These are phyloP conservation scores for Xylaria sp. DNA, from an alignment of 2,329 filamentous ascomycete genomes.

Conservation along the genomic window DNA sequence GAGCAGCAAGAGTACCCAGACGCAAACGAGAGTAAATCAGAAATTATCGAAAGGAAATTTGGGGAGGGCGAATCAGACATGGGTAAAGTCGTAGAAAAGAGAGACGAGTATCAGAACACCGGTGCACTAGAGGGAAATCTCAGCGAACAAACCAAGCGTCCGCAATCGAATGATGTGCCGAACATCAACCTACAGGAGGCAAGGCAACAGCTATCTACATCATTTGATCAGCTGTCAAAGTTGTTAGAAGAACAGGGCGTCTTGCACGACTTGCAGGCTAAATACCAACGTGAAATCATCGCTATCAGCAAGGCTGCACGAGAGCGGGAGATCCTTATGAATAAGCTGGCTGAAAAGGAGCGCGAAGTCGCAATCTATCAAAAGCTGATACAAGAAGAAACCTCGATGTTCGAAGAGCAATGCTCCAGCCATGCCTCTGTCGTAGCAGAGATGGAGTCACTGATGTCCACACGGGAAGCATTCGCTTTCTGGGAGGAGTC, in stretches of 20 bases:
- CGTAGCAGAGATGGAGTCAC: conserved; percentile 19
- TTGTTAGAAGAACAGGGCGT: conserved; percentile 27
- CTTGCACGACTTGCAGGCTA: conserved; percentile 18
- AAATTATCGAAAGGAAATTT: neutral
- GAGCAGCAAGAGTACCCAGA: conserved; percentile 7
- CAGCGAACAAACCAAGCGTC: conserved; percentile 11
- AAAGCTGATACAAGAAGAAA: conserved; percentile 36
- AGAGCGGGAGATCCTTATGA: neutral
- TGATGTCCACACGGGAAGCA: conserved; percentile 38
- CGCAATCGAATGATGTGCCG: conserved; percentile 12
- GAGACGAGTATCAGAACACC: neutral
- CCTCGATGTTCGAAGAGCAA: conserved; percentile 26
- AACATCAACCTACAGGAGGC: neutral
- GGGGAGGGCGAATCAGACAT: neutral
- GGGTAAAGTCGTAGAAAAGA: conserved; percentile 1
- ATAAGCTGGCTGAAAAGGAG: conserved; percentile 30
- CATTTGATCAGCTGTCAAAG: conserved; percentile 18
- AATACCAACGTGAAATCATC: conserved; percentile 13
- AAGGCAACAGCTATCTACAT: conserved; percentile 23
- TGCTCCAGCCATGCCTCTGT: conserved; percentile 13
- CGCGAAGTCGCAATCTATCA: conserved; percentile 37
- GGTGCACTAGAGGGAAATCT: conserved; percentile 8
- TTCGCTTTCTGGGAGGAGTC: conserved; percentile 48
- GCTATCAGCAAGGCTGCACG: neutral
- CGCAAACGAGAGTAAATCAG: neutral